These are phyloP conservation scores for Achlya hypogyna DNA, from an alignment of 352 stramenopile genomes.

Conservation along the genomic window DNA sequence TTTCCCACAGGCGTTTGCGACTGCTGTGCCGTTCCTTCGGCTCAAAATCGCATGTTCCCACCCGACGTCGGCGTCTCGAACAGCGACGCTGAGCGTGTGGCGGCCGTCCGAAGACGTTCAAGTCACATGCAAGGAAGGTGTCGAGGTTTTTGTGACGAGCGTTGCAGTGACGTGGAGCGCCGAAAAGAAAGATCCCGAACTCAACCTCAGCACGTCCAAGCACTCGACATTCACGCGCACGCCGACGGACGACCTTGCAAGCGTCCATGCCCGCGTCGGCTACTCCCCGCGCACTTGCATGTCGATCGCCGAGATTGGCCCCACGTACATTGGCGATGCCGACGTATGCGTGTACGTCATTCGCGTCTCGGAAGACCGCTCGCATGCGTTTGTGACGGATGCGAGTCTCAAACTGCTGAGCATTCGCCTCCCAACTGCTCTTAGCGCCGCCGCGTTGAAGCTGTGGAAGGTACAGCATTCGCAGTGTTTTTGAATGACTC, in stretches of 20 bases:
- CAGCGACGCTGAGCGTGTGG: slow-evolving; percentile 44
- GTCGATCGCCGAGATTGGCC: slow-evolving; percentile 3
- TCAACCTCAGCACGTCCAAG: slow-evolving; percentile 58
- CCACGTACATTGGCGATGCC: slow-evolving; percentile 24
- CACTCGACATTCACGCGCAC: slow-evolving; percentile 34
- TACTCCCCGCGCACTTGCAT: slow-evolving; percentile 14
- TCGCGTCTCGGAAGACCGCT: slow-evolving; percentile 26
- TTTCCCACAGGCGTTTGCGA: slow-evolving; percentile 20
- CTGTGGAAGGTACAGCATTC: slow-evolving; percentile 10
- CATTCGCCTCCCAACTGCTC: not conserved
- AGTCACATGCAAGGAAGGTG: slow-evolving; percentile 36
- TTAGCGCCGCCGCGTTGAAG: not conserved
- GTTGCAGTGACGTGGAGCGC: slow-evolving; percentile 45
- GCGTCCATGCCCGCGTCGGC: slow-evolving; percentile 9
- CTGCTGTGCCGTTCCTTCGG: slow-evolving; percentile 52
- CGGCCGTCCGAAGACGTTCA: slow-evolving; percentile 47
- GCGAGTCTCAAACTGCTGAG: slow-evolving; percentile 20
- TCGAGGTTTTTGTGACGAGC: slow-evolving; percentile 48
- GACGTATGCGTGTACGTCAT: slow-evolving; percentile 48
- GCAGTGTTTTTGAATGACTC: not conserved
- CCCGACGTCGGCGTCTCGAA: not conserved
- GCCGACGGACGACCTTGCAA: not conserved
- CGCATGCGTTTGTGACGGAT: slow-evolving; percentile 22
- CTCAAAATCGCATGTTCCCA: slow-evolving; percentile 59
- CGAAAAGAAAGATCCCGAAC: slow-evolving; percentile 33